Evolutionary conservation across 352 stramenopile species (phyloP).

Genomic region (Pythium guiyangense): DNA sequence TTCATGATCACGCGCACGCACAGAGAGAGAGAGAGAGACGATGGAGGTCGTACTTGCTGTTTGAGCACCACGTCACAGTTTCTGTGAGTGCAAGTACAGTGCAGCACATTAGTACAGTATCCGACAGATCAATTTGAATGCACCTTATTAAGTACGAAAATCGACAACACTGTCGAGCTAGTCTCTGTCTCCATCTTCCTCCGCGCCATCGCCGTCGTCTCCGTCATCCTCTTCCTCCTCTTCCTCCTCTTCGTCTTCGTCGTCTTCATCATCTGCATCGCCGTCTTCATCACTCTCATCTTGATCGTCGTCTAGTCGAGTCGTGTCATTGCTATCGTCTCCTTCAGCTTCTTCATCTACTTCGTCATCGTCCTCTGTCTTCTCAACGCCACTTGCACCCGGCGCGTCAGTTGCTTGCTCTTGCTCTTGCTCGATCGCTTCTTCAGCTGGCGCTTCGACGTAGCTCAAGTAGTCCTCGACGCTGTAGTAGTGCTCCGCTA

Average conservation of each 20-base stretch:
- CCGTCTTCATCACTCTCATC: slow-evolving; percentile 8
- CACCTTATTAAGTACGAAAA: neutral
- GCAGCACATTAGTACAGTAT: neutral
- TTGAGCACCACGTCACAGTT: neutral
- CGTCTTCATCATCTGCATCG: slow-evolving; percentile 13
- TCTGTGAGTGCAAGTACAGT: neutral
- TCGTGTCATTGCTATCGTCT: neutral
- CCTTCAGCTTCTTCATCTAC: neutral
- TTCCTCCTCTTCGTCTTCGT: slow-evolving; percentile 3
- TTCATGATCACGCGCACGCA: slow-evolving; percentile 51
- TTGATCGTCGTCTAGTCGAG: neutral
- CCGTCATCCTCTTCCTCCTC: slow-evolving; percentile 11
- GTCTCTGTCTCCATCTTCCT: too few species aligned
- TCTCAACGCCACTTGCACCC: neutral
- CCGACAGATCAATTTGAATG: too few species aligned
- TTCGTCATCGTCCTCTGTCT: slow-evolving; percentile 2
- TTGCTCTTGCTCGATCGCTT: neutral
- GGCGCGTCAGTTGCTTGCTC: neutral
- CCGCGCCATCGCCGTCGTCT: neutral
- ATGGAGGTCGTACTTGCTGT: neutral
- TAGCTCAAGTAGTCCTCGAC: slow-evolving; percentile 66
- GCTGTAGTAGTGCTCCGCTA: slow-evolving; percentile 36
- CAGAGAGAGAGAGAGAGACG: too few species aligned
- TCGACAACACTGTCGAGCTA: neutral
- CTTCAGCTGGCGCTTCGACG: slow-evolving; percentile 23